Conservation (phyloP, 177 flowering plant species). For the Vitis hybrid region DNA sequence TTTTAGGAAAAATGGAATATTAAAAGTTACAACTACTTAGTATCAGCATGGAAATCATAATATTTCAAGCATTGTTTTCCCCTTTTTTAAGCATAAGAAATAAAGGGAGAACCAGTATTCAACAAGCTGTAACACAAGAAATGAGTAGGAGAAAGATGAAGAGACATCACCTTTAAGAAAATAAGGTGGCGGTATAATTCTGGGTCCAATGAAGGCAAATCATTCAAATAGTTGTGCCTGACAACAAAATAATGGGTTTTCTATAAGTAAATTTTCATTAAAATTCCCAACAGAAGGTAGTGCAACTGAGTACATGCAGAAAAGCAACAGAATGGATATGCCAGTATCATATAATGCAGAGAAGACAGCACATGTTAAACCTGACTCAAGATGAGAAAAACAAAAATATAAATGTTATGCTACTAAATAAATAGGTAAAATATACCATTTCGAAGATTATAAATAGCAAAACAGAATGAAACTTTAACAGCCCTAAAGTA, state of each 20-base stretch:
- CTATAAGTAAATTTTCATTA: background rate
- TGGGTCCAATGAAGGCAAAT: conserved; percentile 96
- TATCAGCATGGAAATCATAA: background rate
- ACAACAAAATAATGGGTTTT: background rate
- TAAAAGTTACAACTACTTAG: too few relatives aligned
- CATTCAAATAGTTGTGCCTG: conserved; percentile 92
- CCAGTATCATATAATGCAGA: background rate
- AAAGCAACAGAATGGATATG: background rate
- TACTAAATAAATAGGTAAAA: too few relatives aligned
- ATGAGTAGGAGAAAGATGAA: conserved; percentile 7
- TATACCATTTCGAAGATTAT: too few relatives aligned
- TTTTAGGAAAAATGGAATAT: too few relatives aligned
- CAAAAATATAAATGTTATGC: too few relatives aligned
- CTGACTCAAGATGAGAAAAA: background rate
- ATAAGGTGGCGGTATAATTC: conserved; percentile 95
- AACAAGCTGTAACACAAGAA: background rate
- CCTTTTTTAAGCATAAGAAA: background rate
- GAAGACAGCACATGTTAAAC: background rate
- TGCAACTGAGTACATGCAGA: too few relatives aligned
- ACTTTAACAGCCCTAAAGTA: background rate
- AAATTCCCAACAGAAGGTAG: too few relatives aligned
- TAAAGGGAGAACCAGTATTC: background rate
- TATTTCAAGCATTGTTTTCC: background rate
- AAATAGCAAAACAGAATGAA: too few relatives aligned
- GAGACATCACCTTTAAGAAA: conserved; percentile 73